Conservation (phyloP, 2,329 filamentous ascomycete species). For the Curvularia sp. region DNA sequence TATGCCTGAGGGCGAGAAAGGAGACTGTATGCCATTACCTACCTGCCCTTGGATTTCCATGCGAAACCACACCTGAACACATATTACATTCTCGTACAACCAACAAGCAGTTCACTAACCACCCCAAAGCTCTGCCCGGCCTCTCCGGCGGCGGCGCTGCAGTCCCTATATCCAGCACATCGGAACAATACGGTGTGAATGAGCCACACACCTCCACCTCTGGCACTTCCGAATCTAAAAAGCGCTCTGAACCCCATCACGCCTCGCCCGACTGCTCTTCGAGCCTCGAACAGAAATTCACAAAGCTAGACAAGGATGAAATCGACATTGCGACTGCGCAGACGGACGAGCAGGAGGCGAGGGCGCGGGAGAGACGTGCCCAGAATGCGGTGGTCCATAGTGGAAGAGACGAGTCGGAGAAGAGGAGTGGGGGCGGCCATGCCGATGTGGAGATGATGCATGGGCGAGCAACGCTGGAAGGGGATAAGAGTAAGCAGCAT, state of each 20-base stretch:
- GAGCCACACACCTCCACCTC: conserved; percentile 8
- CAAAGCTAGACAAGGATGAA: conserved; percentile 19
- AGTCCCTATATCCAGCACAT: conserved; percentile 11
- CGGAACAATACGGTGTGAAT: conserved; percentile 5
- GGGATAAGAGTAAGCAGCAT: not conserved
- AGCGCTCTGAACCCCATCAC: conserved; percentile 8
- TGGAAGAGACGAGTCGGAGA: conserved; percentile 3
- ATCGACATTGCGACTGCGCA: conserved; percentile 6
- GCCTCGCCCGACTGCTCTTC: not conserved
- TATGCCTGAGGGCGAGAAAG: conserved; percentile 45
- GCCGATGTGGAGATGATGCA: conserved; percentile 22
- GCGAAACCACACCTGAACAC: not conserved
- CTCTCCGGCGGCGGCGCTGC: conserved; percentile 18
- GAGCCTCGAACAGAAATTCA: conserved; percentile 14
- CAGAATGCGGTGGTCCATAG: conserved; percentile 7
- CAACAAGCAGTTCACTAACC: not conserved
- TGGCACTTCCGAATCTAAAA: not conserved
- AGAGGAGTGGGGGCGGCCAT: conserved; percentile 6
- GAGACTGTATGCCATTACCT: conserved; percentile 32
- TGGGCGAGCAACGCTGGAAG: conserved; percentile 8
- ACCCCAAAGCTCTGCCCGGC: conserved; percentile 18
- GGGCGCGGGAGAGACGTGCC: conserved; percentile 5
- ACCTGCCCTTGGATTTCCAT: not conserved
- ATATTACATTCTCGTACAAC: not conserved
- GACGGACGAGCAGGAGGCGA: not conserved